Base-by-base conservation (phyloP, 2,329 filamentous ascomycete genomes). In the Achaetomium macrosporum region DNA sequence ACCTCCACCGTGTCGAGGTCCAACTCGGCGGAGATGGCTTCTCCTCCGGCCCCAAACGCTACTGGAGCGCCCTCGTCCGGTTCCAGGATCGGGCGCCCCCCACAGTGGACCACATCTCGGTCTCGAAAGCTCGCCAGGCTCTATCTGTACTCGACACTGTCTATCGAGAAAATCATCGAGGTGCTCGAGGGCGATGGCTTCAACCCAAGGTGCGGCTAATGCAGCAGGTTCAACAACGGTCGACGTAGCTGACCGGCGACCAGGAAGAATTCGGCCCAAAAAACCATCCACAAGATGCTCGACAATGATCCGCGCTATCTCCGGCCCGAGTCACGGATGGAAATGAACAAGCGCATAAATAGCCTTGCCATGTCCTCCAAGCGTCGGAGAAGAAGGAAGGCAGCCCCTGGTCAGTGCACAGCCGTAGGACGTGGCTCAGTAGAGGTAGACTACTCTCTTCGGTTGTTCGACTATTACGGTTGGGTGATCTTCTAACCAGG, bases 251-350 rank as follows among this genome's bases (percentile, higher is more conserved):
- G 50, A 59, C 41, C 13, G 25, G 31, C 16, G 37, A 39, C 53
- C 52, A 80, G 78, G 36, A 76, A 76, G 59, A 79, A 82, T 59
- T 81, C 79, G 29, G 78, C 76, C 33, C 78, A 79, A 61, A 82
- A 83, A 67, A 79, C 76, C 19, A 73, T 82, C 57, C 76, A 77
- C 50, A 68, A 70, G 8, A 73, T 81, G 56, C 72, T 83, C 31
- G 79, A 81, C 57, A 79, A 82, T 56, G 77, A 83, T 36, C 77
- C 79, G 30, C 73, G 79, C 62, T 81, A 79, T 72, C 69, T 82
- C 46, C 75, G 77, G 17, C 78, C 79, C 1, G 73, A 72, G 54
- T 73, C 69, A 35, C 68, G 73, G 11, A 69, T 72, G 16, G 78
- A 82, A 47, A 79, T 81, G 73, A 68, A 68, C 42, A 71, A 72